Evolutionary conservation across 768 basidiomycete genomes (phyloP).

Genomic region (Panaeolus papilionaceus): DNA sequence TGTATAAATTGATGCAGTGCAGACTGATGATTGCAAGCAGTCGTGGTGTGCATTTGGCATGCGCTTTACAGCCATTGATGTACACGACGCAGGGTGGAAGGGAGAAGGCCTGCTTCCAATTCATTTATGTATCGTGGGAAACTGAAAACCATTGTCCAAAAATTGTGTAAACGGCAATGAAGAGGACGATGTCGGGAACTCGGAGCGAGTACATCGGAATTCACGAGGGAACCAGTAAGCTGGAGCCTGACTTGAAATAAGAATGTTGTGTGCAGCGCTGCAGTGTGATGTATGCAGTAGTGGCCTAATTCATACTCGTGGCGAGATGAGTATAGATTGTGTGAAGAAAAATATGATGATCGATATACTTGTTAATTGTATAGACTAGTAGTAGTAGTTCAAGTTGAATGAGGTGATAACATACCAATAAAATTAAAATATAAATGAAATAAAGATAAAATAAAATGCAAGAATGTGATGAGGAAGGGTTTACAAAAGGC

Average conservation of each 20-base stretch:
- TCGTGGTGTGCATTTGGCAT: neutral
- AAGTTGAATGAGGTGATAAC: neutral
- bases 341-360: neutral
- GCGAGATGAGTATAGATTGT: neutral
- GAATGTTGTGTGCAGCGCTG: neutral
- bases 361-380: neutral
- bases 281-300: neutral
- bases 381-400: neutral
- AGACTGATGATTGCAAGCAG: neutral
- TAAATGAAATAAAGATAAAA: neutral
- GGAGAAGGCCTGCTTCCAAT: neutral
- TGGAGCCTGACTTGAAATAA: neutral
- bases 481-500: neutral
- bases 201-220: slow-evolving; percentile 4
- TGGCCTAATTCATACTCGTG: slow-evolving; percentile 1
- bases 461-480: neutral
- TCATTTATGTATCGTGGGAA: slow-evolving; percentile 7
- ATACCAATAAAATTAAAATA: neutral
- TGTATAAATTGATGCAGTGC: neutral
- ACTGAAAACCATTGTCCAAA: neutral
- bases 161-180: slow-evolving; percentile 8
- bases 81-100: neutral
- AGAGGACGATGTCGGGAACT: slow-evolving; percentile 1
- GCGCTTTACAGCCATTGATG: neutral
- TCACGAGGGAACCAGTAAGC: neutral